Percentiles rank a stretch among this genome's conserved stretches.
Evolutionary conservation across 2,329 filamentous ascomycete genomes (phyloP).

Genomic region (Mollisia scopiformis): DNA sequence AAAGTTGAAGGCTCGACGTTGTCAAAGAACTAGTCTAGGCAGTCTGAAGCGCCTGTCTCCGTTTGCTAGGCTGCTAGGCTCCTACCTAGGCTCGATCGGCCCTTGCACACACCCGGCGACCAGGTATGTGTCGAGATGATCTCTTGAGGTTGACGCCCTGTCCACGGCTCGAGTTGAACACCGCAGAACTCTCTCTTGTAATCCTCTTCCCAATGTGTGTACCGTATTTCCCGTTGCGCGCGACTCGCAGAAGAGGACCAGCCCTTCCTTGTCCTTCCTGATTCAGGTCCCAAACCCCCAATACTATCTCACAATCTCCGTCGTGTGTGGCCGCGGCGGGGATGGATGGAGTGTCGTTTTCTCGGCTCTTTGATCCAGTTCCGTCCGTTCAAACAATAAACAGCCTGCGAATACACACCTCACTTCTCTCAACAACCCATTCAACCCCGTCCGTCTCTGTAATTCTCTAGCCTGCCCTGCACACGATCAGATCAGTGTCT

Average conservation of each 20-base stretch:
- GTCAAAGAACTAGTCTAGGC: conserved; percentile 4
- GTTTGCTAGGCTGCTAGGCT: background rate
- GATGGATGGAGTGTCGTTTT: background rate
- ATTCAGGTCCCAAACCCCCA: background rate
- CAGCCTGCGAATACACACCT: background rate
- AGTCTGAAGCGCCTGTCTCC: conserved; percentile 1
- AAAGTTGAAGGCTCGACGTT: conserved; percentile 5
- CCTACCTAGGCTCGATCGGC: too few species aligned
- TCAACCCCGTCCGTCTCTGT: background rate
- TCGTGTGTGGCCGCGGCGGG: background rate
- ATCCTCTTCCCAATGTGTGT: background rate
- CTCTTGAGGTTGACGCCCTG: background rate
- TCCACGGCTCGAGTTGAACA: background rate
- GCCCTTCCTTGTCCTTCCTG: background rate
- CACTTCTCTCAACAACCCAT: background rate
- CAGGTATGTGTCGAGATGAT: background rate
- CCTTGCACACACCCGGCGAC: background rate
- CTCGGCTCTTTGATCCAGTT: background rate
- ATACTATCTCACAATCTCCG: background rate
- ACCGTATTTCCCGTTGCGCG: background rate
- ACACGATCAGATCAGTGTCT: background rate
- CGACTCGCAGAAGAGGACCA: conserved; percentile 1
- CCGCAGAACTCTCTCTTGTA: background rate
- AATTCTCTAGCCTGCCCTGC: too few species aligned
- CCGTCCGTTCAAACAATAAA: background rate